phyloP scores from a whole-genome alignment of 2,329 filamentous ascomycete genomes.

The Dactylellina parvicollis region DNA sequence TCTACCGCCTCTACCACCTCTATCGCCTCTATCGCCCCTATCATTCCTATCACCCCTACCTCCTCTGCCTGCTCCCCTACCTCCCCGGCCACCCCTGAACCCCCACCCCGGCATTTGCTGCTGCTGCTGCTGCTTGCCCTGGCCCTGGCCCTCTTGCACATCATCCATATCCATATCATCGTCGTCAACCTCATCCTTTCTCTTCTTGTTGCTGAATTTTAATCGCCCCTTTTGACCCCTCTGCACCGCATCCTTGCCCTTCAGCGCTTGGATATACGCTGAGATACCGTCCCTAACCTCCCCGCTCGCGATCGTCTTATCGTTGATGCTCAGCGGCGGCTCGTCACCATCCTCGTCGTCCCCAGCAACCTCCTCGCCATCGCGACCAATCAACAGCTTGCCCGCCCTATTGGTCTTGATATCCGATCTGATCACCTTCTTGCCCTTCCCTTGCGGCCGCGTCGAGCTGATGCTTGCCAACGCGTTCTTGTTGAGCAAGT shows the following conservation, averaged over 20 bases:
- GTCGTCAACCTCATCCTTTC: conserved; percentile 62
- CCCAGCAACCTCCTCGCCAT: conserved; percentile 63
- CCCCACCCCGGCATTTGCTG: too few relatives aligned
- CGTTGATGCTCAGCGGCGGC: conserved; percentile 72
- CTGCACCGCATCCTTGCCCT: conserved; percentile 72
- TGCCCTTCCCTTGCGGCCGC: conserved; percentile 75
- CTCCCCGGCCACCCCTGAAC: conserved; percentile 62
- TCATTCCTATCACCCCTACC: conserved; percentile 59
- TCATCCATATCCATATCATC: conserved; percentile 64
- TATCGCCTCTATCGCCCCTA: conserved; percentile 8
- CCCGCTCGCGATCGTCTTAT: conserved; percentile 61
- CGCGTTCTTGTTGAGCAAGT: conserved; percentile 87
- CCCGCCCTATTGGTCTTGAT: conserved; percentile 79
- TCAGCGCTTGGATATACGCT: conserved; percentile 76
- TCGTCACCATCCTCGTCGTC: conserved; percentile 64
- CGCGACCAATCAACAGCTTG: conserved; percentile 77
- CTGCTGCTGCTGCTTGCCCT: conserved; percentile 66
- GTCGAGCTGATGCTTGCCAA: conserved; percentile 93
- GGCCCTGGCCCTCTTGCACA: conserved; percentile 64
- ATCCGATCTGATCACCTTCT: conserved; percentile 66
- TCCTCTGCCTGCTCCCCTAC: conserved; percentile 59
- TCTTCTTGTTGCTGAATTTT: conserved; percentile 75
- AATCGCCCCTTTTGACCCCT: conserved; percentile 74
- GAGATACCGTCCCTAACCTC: conserved; percentile 69
- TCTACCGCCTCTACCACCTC: conserved; percentile 62